Evolutionary conservation across 164 flowering plant genomes (phyloP).

Genomic region (Nelumbo lutea): DNA sequence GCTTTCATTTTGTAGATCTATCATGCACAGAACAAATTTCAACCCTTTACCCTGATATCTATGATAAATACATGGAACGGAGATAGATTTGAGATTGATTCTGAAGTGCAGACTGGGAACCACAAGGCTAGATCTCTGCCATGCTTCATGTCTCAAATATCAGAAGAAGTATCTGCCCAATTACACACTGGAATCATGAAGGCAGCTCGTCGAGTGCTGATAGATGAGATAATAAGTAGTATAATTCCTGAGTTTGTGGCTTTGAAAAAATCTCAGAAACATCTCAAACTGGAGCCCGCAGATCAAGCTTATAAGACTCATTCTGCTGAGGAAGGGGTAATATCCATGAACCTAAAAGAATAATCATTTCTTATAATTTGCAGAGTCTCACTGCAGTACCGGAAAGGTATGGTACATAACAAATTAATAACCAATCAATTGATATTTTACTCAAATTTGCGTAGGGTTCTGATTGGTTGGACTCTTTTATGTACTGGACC

Average conservation of each 20-base stretch:
- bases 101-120: constrained; percentile 11
- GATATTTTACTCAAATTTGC: too few species aligned
- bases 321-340: constrained; percentile 26
- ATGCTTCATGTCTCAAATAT: constrained; percentile 42
- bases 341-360: background rate
- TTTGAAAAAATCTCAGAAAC: constrained; percentile 45
- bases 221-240: constrained; percentile 76
- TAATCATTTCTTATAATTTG: too few species aligned
- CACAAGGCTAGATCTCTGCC: constrained; percentile 20
- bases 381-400: too few species aligned
- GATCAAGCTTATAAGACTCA: constrained; percentile 21
- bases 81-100: constrained; percentile 14
- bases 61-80: constrained; percentile 43
- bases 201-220: constrained; percentile 65
- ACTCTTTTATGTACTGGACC: too few species aligned
- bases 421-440: too few species aligned
- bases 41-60: constrained; percentile 47
- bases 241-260: constrained; percentile 51
- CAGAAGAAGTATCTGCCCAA: constrained; percentile 65
- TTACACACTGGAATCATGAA: constrained; percentile 81
- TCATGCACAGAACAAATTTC: constrained; percentile 45
- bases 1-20: constrained; percentile 44
- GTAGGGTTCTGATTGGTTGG: too few species aligned
- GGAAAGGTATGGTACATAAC: too few species aligned
- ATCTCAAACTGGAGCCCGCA: constrained; percentile 29